Base-by-base conservation (phyloP, 2,329 filamentous ascomycete genomes). In the Cadophora sp. region DNA sequence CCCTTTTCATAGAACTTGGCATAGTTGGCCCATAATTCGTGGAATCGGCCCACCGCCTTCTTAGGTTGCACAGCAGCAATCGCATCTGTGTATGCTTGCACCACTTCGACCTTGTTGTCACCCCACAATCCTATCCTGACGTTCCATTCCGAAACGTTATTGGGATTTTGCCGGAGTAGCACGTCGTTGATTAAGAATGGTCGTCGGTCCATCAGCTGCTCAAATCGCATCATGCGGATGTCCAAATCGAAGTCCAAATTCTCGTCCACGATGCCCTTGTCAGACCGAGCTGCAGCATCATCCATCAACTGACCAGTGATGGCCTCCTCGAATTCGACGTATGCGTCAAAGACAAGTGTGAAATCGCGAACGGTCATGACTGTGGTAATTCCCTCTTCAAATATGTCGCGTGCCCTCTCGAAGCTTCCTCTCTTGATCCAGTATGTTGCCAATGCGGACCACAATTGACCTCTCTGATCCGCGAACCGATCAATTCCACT, bases 341-440 rank as follows among this genome's bases (percentile, higher is more conserved):
- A 99, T 0, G 94, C 92, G 79, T 99, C 96, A 74, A 99, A 99
- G 55, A 98, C 91, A 64, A 98, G 87, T 0, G 94, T 96, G 76
- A 99, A 99, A 80, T 99, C 96, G 65, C 96, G 90, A 53, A 99
- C 94, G 1, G 96, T 99, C 95, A 98, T 98, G 70, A 97, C 96
- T 1, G 95, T 98, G 13, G 93, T 97, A 72, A 98, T 93, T 53
- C 93, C 96, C 79, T 98, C 94, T 80, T 99, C 96, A 72, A 97
- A 98, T 3, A 96, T 85, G 78, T 99, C 96, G 71, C 96, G 85
- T 16, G 96, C 94, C 68, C 91, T 90, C 80, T 98, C 96, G 76
- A 97, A 98, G 76, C 91, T 94, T 53, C 94, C 94, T 77, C 90
- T 89, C 67, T 93, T 93, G 77, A 96, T 97, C 93, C 95, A 98